phyloP scores from a whole-genome alignment of 305 asterid species.

The Solanum hybrid region DNA sequence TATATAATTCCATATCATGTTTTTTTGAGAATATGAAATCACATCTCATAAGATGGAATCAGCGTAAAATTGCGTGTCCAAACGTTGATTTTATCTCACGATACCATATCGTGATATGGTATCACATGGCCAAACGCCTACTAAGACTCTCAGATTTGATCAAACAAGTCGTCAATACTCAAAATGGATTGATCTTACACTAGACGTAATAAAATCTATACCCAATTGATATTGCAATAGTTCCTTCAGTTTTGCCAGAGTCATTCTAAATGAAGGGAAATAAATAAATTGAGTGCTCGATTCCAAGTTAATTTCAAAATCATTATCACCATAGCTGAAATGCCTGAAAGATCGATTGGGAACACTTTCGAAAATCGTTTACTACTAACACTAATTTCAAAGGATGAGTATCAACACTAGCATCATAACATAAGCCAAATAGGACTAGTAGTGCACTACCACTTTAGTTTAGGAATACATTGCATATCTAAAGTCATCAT shows the following conservation, averaged over 20 bases:
- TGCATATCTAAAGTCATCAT: neutral
- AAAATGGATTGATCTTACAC: neutral
- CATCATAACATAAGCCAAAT: neutral
- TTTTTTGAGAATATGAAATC: too few relatives aligned
- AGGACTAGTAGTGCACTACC: neutral
- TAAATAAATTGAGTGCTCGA: neutral
- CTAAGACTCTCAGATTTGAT: neutral
- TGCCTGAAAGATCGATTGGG: rapidly evolving
- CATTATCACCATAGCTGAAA: neutral
- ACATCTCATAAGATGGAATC: too few relatives aligned
- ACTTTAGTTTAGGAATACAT: neutral
- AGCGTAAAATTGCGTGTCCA: too few relatives aligned
- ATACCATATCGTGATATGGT: too few relatives aligned
- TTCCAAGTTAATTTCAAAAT: neutral
- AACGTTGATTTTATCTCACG: too few relatives aligned
- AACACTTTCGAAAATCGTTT: too few relatives aligned
- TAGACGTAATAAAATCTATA: neutral
- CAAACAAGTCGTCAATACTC: neutral
- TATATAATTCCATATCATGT: too few relatives aligned
- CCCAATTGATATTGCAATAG: neutral
- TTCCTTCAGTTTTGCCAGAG: neutral
- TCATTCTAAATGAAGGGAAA: neutral
- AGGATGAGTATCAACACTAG: too few relatives aligned
- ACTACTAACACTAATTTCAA: neutral
- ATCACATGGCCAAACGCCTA: too few relatives aligned